Base-by-base conservation (phyloP, 2,329 filamentous ascomycete species). In the Penicillium italicum region DNA sequence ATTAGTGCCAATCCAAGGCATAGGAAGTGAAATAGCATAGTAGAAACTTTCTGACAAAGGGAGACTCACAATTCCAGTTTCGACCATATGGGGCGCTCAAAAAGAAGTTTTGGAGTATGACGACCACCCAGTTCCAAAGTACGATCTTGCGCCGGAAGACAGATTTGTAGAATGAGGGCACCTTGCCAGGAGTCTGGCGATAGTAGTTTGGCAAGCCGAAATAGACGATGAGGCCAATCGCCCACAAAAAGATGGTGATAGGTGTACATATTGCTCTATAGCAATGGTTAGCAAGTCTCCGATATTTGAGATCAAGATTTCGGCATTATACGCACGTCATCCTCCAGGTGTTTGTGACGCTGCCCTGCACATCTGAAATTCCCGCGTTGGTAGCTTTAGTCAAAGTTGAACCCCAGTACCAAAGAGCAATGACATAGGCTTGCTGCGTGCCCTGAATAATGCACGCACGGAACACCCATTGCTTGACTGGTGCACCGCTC, bases 381-480 rank as follows among this genome's bases (percentile, higher is more conserved):
- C 78, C 80, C 22, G 72, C 73, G 20, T 74, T 66, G 11, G 75
- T 76, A 1, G 74, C 67, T 50, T 74, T 74, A 14, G 80, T 79
- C 43, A 85, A 74, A 56, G 79, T 76, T 8, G 79, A 79, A 30
- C 85, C 85, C 85, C 85, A 88, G 66, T 83, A 87, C 85, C 85
- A 88, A 12, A 88, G 76, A 7, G 79, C 81, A 24, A 84, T 80
- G 48, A 86, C 79, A 68, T 87, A 88, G 59, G 85, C 75, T 66
- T 88, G 85, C 64, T 87, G 85, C 7, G 84, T 85, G 40, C 85
- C 85, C 67, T 87, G 84, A 49, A 88, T 85, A 12, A 84, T 69
- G 63, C 84, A 85, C 16, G 85, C 85, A 54, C 85, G 80, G 72
- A 84, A 85, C n/a, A 85, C 83, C 85, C 85, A 87, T 34, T 82